Base-by-base conservation (phyloP, 306 rosid genomes). In the Lupinus albus region DNA sequence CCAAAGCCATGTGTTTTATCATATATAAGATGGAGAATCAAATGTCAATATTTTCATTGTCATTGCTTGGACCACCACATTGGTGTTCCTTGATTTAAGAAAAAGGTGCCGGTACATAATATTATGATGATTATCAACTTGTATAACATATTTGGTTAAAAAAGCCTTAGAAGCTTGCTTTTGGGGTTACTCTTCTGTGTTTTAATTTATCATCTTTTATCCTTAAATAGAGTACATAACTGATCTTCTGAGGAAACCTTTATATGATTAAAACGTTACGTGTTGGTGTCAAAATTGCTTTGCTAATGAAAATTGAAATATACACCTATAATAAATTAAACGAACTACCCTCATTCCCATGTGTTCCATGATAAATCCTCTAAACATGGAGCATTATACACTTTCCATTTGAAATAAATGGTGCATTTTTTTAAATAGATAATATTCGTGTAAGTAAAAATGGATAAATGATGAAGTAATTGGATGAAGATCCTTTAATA, bases 91-190 rank as follows among this genome's bases (percentile, higher is more conserved):
- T 21, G 6, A 9, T 20, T 17, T 0, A 20, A 49, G 64, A 7
- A 6, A 51, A 49, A 56, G 16, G 60, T 30, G 36, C 28, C 1
- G 15, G 1, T 0, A 6, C 52, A 15, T 50, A 75, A 18, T 16
- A 74, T 48, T 59, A 15, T 17, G 56, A 46, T 53, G 68, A 47
- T 59, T 44, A 50, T 47, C 35, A n/a, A n/a, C n/a, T n/a, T n/a
- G n/a, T n/a, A n/a, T n/a, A n/a, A 60, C 33, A 64, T 55, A 57
- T 67, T 4, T 36, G 64, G 18, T 21, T 64, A 6, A 50, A 33
- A 72, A 62, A 42, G 45, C 33, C 12, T 6, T n/a, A 2, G 52
- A 46, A 18, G 42, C 7, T 49, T 6, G 38, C 41, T 61, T 52
- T 41, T 13, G 63, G 16, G 8, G 64, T 39, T 58, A 18, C 42